Evolutionary conservation across 495 filamentous ascomycete genomes (phyloP), one percentile per base, ranked within the genome.

Genomic region (Aspergillus mulundensis): DNA sequence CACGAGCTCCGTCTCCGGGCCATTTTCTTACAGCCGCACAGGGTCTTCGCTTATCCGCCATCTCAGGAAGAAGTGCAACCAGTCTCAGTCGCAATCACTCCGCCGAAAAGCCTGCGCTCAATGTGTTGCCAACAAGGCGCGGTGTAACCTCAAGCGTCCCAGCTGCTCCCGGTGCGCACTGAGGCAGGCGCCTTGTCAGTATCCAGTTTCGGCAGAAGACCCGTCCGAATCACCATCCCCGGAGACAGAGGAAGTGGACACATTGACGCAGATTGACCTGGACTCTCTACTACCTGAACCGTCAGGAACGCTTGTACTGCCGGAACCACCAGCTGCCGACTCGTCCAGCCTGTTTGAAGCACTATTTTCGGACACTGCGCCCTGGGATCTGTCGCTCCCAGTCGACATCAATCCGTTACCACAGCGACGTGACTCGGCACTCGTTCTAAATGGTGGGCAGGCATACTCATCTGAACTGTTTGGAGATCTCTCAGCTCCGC

Each of bases 11-110:
- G 12, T 11, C 32, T 30, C 21, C 44, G 11, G 16, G n/a, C 24
- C 42, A 39, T 14, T 20, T 19, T 18, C 44, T n/a, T n/a, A 45
- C 11, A 20, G 11, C 49, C 11, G 11, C 34, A 16, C 50, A 61
- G 59, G 54, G 24, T 61, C 59, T 1, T 61, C 59, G 8, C 59
- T 61, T 40, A 43, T 61, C 39, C 59, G 59, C 25, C 59, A 61
- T 48, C 25, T 57, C 15, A 48, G 41, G 24, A 61, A 57, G 23
- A 61, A 54, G 19, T 61, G 59, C 43, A 61, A 61, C 16, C 40
- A 42, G n/a, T n/a, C 40, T 18, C 40, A 61, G 25, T 8, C 14
- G 0, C 54, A 53, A 19, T 28, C 47, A 0, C n/a, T 42, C 21
- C 32, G 54, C 14, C 59, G 59, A 18, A 57, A 53, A 16, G 50